Evolutionary conservation across 208 protist genomes (phyloP).

Genomic region (Crithidia sp.): DNA sequence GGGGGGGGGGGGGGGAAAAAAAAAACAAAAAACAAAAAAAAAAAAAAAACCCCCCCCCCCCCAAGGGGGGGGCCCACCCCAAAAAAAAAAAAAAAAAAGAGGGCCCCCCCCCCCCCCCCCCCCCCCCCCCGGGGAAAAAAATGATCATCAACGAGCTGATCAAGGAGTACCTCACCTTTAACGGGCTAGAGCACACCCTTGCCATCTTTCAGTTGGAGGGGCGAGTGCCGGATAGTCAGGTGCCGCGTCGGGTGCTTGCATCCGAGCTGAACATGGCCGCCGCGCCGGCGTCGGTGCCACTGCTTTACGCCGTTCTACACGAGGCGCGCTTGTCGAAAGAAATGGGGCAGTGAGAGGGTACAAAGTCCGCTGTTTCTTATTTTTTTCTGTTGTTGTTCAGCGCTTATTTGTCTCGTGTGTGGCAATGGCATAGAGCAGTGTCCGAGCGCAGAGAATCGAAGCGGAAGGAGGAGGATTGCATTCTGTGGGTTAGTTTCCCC

Average conservation of each 20-base stretch:
- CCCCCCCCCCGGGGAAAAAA: no score
- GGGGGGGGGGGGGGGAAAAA: no score
- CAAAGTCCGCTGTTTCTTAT: neutral
- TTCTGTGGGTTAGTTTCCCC: no score
- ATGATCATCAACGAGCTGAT: conserved; percentile 94
- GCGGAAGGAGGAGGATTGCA: no score
- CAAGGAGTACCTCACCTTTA: conserved; percentile 92
- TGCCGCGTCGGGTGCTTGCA: conserved; percentile 76
- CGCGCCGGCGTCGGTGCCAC: conserved; percentile 68
- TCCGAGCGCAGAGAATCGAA: no score
- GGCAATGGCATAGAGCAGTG: no score
- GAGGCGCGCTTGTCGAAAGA: conserved; percentile 66
- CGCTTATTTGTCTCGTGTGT: neutral
- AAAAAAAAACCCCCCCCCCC: no score
- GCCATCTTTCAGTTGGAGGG: conserved; percentile 88
- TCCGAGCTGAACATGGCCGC: conserved; percentile 76
- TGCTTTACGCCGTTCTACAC: conserved; percentile 87
- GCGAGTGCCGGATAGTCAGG: conserved; percentile 44
- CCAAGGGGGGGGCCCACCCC: no score
- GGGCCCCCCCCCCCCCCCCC: no score
- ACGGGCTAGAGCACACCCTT: conserved; percentile 89
- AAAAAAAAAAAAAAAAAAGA: no score
- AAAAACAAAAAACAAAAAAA: no score
- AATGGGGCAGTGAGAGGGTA: conserved; percentile 16
- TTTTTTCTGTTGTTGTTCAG: neutral